Evolutionary conservation across 495 filamentous ascomycete species (phyloP).

Genomic region (Penicillium alfredii): DNA sequence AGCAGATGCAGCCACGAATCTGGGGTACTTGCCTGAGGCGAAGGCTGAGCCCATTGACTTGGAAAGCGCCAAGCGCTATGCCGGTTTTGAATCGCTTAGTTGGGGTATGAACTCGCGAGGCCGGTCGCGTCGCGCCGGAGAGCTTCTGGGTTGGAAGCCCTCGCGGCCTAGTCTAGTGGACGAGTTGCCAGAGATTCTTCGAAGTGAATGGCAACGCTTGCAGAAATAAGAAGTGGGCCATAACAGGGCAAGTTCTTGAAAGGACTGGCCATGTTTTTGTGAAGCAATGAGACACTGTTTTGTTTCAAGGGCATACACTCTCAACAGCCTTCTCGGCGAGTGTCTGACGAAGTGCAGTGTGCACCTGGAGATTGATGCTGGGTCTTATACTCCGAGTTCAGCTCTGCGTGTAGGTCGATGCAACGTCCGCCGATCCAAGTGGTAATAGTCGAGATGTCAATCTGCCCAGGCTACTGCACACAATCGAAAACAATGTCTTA

Average conservation of each 20-base stretch:
- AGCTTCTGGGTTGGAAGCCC: constrained; percentile 58
- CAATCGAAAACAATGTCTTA: too few relatives aligned
- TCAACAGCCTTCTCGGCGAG: too few relatives aligned
- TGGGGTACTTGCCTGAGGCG: constrained; percentile 52
- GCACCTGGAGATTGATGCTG: background rate
- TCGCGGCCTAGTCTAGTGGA: constrained; percentile 43
- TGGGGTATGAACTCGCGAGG: constrained; percentile 57
- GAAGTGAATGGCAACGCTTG: constrained; percentile 16
- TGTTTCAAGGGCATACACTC: too few relatives aligned
- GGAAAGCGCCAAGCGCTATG: constrained; percentile 24
- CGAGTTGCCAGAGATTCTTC: constrained; percentile 43
- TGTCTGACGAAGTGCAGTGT: constrained; percentile 1
- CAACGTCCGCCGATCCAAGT: background rate
- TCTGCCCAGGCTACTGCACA: background rate
- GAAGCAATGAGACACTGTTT: too few relatives aligned
- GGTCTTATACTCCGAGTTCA: constrained; percentile 7
- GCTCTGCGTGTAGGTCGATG: background rate
- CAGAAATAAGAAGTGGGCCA: constrained; percentile 5
- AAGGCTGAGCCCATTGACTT: constrained; percentile 33
- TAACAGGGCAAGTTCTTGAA: too few relatives aligned
- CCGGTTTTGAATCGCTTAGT: constrained; percentile 31
- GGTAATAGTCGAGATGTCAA: background rate
- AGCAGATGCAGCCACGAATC: constrained; percentile 51
- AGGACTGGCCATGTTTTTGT: too few relatives aligned
- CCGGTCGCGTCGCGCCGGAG: constrained; percentile 48